These are phyloP conservation scores for Dryas drummondii DNA, from an alignment of 306 rosid species.

Conservation along the genomic window DNA sequence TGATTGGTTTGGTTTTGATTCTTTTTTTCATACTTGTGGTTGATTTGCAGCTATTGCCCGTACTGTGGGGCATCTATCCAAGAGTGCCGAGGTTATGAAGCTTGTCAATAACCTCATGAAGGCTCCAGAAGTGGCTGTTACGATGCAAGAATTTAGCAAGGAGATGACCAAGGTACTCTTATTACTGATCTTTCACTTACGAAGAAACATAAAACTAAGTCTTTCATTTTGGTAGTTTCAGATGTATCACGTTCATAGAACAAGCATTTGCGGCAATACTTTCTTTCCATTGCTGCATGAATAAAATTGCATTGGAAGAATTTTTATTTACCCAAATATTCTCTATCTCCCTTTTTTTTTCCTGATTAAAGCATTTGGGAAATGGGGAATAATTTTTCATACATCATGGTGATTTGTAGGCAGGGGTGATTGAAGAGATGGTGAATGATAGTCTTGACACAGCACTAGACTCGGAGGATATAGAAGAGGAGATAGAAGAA, in stretches of 20 bases:
- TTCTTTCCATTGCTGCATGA: neutral
- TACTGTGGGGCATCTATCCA: slow-evolving; percentile 95
- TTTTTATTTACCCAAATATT: neutral
- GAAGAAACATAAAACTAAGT: neutral
- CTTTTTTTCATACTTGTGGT: neutral
- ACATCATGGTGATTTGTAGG: slow-evolving; percentile 41
- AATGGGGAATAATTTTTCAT: neutral
- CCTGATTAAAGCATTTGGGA: neutral
- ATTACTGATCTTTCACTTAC: neutral
- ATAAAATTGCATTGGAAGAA: neutral
- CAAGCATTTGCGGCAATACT: neutral
- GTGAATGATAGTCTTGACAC: slow-evolving; percentile 83
- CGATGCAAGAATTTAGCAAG: slow-evolving; percentile 98
- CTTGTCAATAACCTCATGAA: slow-evolving; percentile 93
- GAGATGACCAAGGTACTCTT: slow-evolving; percentile 91
- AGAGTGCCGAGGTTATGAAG: slow-evolving; percentile 98
- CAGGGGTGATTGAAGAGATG: slow-evolving; percentile 94
- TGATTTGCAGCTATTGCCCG: slow-evolving; percentile 58
- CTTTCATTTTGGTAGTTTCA: neutral
- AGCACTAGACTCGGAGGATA: slow-evolving; percentile 86
- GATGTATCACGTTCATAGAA: neutral
- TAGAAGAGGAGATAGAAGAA: slow-evolving; percentile 96
- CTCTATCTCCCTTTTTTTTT: neutral
- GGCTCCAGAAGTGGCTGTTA: slow-evolving; percentile 92
- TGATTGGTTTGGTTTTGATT: neutral